Conservation (phyloP, 208 protist species). For the Porcisia hertigi region DNA sequence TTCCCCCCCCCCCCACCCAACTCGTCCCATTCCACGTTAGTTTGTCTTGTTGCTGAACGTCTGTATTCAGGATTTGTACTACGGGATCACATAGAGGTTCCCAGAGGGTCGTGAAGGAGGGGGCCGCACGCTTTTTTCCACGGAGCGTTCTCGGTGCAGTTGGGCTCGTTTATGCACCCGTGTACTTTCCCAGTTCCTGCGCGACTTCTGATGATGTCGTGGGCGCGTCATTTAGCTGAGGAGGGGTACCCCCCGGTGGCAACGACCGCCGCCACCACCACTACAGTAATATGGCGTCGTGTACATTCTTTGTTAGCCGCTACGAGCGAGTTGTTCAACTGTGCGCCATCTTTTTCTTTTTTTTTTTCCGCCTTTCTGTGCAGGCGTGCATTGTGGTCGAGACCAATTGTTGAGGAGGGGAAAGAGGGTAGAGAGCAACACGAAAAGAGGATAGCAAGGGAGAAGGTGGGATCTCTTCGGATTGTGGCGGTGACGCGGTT, state of each 20-base stretch:
- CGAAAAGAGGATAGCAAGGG: too few species aligned
- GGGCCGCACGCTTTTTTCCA: too few species aligned
- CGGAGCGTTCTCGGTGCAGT: not conserved
- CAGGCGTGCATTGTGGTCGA: too few species aligned
- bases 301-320: not conserved
- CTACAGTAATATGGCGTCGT: not conserved
- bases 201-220: not conserved
- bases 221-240: not conserved
- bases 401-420: too few species aligned
- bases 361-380: too few species aligned
- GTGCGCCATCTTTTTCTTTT: too few species aligned
- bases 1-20: not conserved
- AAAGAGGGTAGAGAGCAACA: too few species aligned
- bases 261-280: not conserved
- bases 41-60: not conserved
- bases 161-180: not conserved
- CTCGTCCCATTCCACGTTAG: not conserved
- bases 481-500: too few species aligned
- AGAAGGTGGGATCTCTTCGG: too few species aligned
- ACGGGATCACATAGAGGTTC: not conserved
- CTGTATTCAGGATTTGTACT: not conserved
- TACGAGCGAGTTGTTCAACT: not conserved
- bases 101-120: not conserved
- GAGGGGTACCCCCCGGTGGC: not conserved
- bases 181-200: not conserved